phyloP scores from a whole-genome alignment of 2,329 filamentous ascomycete species.

The Ophiostoma populinum region DNA sequence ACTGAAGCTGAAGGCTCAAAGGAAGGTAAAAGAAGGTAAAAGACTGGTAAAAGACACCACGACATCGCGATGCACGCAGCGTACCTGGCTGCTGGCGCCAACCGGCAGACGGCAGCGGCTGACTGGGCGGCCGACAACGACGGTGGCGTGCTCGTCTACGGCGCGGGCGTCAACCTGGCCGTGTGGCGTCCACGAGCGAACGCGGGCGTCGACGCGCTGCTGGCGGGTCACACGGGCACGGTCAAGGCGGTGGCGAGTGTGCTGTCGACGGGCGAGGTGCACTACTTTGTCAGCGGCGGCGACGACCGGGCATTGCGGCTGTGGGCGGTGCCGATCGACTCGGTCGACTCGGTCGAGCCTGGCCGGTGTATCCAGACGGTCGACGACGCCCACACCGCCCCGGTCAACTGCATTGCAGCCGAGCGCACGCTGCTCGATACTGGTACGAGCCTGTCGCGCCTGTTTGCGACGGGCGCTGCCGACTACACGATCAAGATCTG shows the following conservation, averaged over 20 bases:
- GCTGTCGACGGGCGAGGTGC: conserved; percentile 17
- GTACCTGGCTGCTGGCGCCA: conserved; percentile 65
- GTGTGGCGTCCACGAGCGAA: conserved; percentile 55
- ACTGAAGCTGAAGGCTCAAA: no score
- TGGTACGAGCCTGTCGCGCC: no score
- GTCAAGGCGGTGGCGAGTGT: conserved; percentile 78
- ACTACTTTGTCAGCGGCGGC: conserved; percentile 57
- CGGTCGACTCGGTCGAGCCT: conserved; percentile 4
- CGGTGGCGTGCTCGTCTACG: conserved; percentile 74
- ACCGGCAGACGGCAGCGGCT: conserved; percentile 73
- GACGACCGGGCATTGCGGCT: conserved; percentile 63
- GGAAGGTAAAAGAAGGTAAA: no score
- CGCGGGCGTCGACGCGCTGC: conserved; percentile 46
- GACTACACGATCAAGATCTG: conserved; percentile 61
- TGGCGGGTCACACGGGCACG: conserved; percentile 59
- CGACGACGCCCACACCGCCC: conserved; percentile 49
- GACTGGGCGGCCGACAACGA: conserved; percentile 68
- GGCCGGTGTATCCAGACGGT: conserved; percentile 34
- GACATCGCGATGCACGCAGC: no score
- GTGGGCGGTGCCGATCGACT: no score
- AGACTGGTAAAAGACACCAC: no score
- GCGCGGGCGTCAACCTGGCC: conserved; percentile 75
- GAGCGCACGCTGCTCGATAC: conserved; percentile 3
- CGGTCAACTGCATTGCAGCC: conserved; percentile 51
- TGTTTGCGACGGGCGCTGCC: conserved; percentile 64